Conservation (phyloP, 2,329 filamentous ascomycete genomes). For the Trichoderma oligosporum region DNA sequence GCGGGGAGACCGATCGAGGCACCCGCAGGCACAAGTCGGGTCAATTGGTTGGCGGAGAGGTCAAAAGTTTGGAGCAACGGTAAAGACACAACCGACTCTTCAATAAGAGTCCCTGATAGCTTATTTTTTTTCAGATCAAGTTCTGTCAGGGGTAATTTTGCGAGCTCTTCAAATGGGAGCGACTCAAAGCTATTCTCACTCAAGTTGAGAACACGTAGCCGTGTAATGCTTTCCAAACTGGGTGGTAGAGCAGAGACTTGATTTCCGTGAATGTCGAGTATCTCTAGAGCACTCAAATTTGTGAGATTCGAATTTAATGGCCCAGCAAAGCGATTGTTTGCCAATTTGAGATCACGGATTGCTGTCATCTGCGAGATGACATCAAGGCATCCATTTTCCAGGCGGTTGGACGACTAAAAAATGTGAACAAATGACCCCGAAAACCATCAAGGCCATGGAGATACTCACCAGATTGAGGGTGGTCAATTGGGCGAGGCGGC, state of each 20-base stretch:
- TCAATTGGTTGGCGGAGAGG: constrained; percentile 71
- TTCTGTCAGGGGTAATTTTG: constrained; percentile 66
- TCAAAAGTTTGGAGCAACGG: constrained; percentile 70
- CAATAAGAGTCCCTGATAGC: constrained; percentile 68
- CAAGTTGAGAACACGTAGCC: constrained; percentile 73
- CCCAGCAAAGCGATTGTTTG: constrained; percentile 71
- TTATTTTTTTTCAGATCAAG: constrained; percentile 74
- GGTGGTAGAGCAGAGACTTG: constrained; percentile 67
- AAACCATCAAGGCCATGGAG: neutral
- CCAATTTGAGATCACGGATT: constrained; percentile 76
- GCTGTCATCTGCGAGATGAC: constrained; percentile 68
- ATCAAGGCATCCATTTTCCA: constrained; percentile 68
- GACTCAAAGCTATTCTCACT: constrained; percentile 71
- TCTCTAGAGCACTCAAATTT: constrained; percentile 66
- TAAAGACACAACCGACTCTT: constrained; percentile 54
- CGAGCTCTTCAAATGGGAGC: constrained; percentile 67
- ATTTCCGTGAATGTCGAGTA: constrained; percentile 79
- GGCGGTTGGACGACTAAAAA: constrained; percentile 69
- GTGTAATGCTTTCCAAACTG: constrained; percentile 61
- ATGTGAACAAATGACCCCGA: constrained; percentile 24
- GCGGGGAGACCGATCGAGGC: constrained; percentile 61
- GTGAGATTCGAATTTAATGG: constrained; percentile 61
- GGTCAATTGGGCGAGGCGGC: constrained; percentile 69
- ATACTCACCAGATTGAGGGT: constrained; percentile 71
- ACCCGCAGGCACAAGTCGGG: constrained; percentile 44